Evolutionary conservation across 805 yeast genomes (phyloP).

Genomic region (Nakazawaea wyomingensis): DNA sequence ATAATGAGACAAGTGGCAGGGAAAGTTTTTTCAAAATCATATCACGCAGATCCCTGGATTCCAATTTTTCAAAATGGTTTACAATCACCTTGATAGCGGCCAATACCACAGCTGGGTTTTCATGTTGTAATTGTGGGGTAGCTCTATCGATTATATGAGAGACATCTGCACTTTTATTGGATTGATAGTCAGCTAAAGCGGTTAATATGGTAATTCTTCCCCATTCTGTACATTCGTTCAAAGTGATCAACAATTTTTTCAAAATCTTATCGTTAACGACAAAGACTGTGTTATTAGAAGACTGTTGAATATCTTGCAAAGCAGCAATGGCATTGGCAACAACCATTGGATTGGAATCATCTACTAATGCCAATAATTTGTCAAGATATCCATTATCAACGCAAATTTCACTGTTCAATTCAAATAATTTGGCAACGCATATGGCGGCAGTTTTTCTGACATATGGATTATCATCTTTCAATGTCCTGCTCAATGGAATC

Average conservation of each 20-base stretch:
- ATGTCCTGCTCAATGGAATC: slow-evolving; percentile 77
- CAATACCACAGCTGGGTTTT: slow-evolving; percentile 90
- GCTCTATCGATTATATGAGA: slow-evolving; percentile 83
- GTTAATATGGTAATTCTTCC: slow-evolving; percentile 88
- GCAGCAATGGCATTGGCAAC: slow-evolving; percentile 92
- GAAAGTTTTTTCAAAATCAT: slow-evolving; percentile 62
- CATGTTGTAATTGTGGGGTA: slow-evolving; percentile 94
- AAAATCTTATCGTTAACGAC: slow-evolving; percentile 37
- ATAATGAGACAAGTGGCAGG: slow-evolving; percentile 82
- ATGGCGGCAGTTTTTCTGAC: slow-evolving; percentile 97
- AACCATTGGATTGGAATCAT: slow-evolving; percentile 94
- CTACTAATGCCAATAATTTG: slow-evolving; percentile 58
- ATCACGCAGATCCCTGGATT: slow-evolving; percentile 34
- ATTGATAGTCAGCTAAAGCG: slow-evolving; percentile 68
- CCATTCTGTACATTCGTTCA: slow-evolving; percentile 99
- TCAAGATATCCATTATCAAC: slow-evolving; percentile 82
- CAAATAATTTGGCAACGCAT: slow-evolving; percentile 93
- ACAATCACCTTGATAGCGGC: slow-evolving; percentile 78
- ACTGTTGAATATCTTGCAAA: slow-evolving; percentile 61
- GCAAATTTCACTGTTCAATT: slow-evolving; percentile 74
- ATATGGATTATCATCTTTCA: slow-evolving; percentile 91
- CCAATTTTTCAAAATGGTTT: slow-evolving; percentile 53
- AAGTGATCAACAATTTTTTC: slow-evolving; percentile 67
- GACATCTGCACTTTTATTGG: slow-evolving; percentile 59
- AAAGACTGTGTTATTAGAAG: slow-evolving; percentile 28